These are phyloP conservation scores for Pyrus hybrid DNA, from an alignment of 331 rosid species.

Conservation along the genomic window DNA sequence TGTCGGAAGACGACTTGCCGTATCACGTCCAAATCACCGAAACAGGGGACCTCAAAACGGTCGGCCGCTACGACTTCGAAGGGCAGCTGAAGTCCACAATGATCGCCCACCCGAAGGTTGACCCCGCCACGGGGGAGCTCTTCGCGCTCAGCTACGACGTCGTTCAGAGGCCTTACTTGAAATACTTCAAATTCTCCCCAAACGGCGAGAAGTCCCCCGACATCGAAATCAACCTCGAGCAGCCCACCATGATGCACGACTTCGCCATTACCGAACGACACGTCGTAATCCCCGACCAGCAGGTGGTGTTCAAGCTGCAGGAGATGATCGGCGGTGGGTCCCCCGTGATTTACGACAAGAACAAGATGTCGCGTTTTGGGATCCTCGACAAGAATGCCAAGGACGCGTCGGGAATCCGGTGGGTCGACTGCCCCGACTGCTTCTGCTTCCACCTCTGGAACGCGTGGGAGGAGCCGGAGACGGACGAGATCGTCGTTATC, in stretches of 20 bases:
- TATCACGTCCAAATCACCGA: constrained; percentile 54
- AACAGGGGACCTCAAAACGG: constrained; percentile 67
- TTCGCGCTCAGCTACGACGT: constrained; percentile 84
- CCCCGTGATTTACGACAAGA: constrained; percentile 65
- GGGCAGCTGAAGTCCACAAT: constrained; percentile 55
- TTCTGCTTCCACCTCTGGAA: constrained; percentile 96
- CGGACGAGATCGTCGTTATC: constrained; percentile 69
- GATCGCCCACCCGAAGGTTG: constrained; percentile 91
- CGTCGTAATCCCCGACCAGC: constrained; percentile 85
- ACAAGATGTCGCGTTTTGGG: constrained; percentile 63
- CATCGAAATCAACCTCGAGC: constrained; percentile 50
- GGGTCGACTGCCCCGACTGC: constrained; percentile 88
- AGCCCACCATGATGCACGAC: constrained; percentile 93
- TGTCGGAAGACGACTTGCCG: constrained; percentile 91
- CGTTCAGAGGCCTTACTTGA: constrained; percentile 68
- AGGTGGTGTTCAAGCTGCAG: constrained; percentile 67
- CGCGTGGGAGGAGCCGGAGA: constrained; percentile 83
- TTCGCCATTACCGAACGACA: constrained; percentile 68
- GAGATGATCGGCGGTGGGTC: constrained; percentile 91
- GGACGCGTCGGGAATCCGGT: constrained; percentile 30
- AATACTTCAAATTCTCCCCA: constrained; percentile 53
- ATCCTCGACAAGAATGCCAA: constrained; percentile 55
- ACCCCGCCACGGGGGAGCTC: constrained; percentile 59
- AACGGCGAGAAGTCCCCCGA: constrained; percentile 61
- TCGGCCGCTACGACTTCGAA: constrained; percentile 58